Conservation (phyloP, 2,329 filamentous ascomycete genomes). For the Fusarium protoensiforme region DNA sequence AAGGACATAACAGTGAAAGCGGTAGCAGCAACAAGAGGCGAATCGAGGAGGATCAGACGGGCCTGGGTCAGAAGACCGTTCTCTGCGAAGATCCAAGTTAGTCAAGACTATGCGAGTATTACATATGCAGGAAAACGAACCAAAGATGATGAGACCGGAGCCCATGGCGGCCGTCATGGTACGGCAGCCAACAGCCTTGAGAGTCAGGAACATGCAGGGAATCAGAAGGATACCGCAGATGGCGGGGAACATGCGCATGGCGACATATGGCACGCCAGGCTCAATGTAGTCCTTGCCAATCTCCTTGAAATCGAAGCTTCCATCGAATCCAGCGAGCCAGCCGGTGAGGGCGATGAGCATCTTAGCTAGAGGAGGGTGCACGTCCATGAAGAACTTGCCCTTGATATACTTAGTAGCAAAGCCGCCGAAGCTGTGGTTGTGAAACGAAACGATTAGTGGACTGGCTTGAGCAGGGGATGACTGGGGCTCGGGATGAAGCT, state of each 20-base stretch:
- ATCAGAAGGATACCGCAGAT: constrained; percentile 89
- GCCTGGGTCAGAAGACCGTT: constrained; percentile 96
- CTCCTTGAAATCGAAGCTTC: constrained; percentile 98
- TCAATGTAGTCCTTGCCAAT: constrained; percentile 99
- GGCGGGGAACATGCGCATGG: constrained; percentile 94
- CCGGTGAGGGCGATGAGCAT: constrained; percentile 95
- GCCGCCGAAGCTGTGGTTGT: constrained; percentile 81
- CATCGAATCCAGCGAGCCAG: constrained; percentile 94
- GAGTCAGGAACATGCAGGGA: constrained; percentile 92
- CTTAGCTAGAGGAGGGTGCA: constrained; percentile 97
- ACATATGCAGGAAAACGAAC: constrained; percentile 61
- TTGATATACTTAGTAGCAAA: constrained; percentile 99
- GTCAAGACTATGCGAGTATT: constrained; percentile 13
- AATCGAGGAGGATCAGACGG: constrained; percentile 94
- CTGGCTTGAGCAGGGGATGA: not conserved
- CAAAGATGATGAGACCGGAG: constrained; percentile 88
- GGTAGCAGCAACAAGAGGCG: constrained; percentile 91
- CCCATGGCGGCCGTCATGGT: constrained; percentile 87
- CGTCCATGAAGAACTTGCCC: constrained; percentile 99
- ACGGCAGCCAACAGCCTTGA: constrained; percentile 91
- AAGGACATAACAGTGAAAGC: constrained; percentile 92
- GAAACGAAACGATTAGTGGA: constrained; percentile 23
- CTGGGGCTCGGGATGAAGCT: not conserved
- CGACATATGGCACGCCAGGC: constrained; percentile 93
- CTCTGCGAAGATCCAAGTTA: constrained; percentile 70